A percentile compares a stretch with the other conserved stretches of the same genome.
These are phyloP conservation scores for Candida frijolesensis DNA, from an alignment of 1,139 yeast species.

Conservation along the genomic window DNA sequence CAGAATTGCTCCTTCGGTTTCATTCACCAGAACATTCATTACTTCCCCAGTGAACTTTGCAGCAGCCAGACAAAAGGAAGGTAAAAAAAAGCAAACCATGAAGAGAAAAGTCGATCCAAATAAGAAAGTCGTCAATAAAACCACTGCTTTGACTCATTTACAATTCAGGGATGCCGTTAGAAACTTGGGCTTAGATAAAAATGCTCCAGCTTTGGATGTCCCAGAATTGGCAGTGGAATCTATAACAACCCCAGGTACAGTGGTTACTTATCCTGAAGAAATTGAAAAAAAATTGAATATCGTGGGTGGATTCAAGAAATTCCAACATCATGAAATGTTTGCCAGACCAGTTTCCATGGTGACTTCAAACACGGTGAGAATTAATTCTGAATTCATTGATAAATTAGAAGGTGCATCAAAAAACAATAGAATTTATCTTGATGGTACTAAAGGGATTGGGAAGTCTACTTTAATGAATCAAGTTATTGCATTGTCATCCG, in stretches of 20 bases:
- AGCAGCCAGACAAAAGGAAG: slow-evolving; percentile 22
- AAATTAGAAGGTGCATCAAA: slow-evolving; percentile 24
- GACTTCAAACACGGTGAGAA: slow-evolving; percentile 33
- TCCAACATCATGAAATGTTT: slow-evolving; percentile 67
- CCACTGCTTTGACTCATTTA: slow-evolving; percentile 47
- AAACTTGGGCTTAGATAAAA: slow-evolving; percentile 35
- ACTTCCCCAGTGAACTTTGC: slow-evolving; percentile 15
- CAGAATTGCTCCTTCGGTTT: not conserved
- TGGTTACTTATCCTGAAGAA: slow-evolving; percentile 27
- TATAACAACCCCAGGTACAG: slow-evolving; percentile 10
- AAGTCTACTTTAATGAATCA: slow-evolving; percentile 78
- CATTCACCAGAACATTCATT: slow-evolving; percentile 7
- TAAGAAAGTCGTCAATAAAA: slow-evolving; percentile 20
- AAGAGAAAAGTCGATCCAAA: slow-evolving; percentile 29
- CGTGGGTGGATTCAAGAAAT: slow-evolving; percentile 61
- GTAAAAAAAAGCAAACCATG: slow-evolving; percentile 21
- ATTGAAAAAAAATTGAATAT: slow-evolving; percentile 29
- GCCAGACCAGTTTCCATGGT: slow-evolving; percentile 57
- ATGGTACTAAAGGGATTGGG: slow-evolving; percentile 80
- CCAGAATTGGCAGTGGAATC: not conserved
- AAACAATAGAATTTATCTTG: slow-evolving; percentile 55
- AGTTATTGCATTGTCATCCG: slow-evolving; percentile 58
- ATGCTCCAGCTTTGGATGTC: slow-evolving; percentile 17
- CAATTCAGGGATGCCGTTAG: slow-evolving; percentile 44
- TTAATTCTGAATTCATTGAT: slow-evolving; percentile 28